Conservation (phyloP, 2,329 filamentous ascomycete species). For the Diplocarpon rosae region DNA sequence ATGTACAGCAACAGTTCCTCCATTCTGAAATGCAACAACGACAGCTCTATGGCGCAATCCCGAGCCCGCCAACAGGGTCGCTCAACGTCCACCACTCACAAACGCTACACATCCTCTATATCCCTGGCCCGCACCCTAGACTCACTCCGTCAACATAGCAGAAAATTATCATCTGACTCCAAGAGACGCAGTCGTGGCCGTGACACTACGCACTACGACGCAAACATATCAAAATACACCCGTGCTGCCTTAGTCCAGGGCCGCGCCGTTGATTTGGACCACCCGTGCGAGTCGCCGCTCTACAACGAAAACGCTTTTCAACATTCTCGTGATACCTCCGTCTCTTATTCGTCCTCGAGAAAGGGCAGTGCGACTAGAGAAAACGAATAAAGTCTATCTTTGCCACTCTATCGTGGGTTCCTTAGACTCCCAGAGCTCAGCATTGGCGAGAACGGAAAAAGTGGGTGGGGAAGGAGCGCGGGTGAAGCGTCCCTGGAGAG, state of each 20-base stretch:
- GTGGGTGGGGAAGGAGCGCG: slow-evolving; percentile 2
- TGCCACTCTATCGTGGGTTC: background rate
- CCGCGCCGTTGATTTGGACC: slow-evolving; percentile 15
- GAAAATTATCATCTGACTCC: slow-evolving; percentile 5
- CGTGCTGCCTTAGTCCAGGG: slow-evolving; percentile 16
- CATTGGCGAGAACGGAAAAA: background rate
- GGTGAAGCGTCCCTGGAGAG: slow-evolving; percentile 11
- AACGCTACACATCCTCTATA: slow-evolving; percentile 4
- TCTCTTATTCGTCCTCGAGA: slow-evolving; percentile 1
- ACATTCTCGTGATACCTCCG: slow-evolving; percentile 6
- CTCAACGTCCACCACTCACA: slow-evolving; percentile 7
- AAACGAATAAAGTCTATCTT: background rate
- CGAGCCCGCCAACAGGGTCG: background rate
- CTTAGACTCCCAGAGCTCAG: background rate
- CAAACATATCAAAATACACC: slow-evolving; percentile 7
- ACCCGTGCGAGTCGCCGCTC: slow-evolving; percentile 14
- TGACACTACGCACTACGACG: slow-evolving; percentile 16
- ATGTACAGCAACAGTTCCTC: slow-evolving; percentile 11
- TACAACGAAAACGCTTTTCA: slow-evolving; percentile 23
- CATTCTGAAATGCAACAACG: slow-evolving; percentile 2
- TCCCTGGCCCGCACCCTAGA: slow-evolving; percentile 1
- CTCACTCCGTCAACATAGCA: slow-evolving; percentile 4
- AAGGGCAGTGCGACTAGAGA: background rate
- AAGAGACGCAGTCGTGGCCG: slow-evolving; percentile 11
- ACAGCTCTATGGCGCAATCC: background rate